Percentiles rank a stretch among this genome's conserved stretches.
Conservation (phyloP, 148 eudicot genomes). For the Talinum fruticosum region DNA sequence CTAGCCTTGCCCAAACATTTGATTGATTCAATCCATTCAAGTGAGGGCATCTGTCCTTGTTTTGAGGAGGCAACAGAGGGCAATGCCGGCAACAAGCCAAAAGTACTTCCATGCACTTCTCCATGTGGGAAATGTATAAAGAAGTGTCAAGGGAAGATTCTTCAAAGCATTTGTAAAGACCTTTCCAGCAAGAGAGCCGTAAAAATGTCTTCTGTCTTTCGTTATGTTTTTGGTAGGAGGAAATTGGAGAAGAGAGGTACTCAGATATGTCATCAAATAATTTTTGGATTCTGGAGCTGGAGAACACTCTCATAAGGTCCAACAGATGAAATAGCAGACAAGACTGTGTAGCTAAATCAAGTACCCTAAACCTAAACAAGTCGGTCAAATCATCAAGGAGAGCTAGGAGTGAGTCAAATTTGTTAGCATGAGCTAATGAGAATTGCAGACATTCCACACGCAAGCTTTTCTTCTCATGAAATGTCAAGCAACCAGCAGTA, state of each 20-base stretch:
- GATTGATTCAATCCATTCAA: constrained; percentile 67
- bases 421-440: constrained; percentile 62
- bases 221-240: constrained; percentile 35
- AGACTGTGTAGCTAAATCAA: constrained; percentile 64
- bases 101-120: constrained; percentile 73
- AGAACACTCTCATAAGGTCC: constrained; percentile 59
- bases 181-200: constrained; percentile 75
- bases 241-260: constrained; percentile 47
- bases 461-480: constrained; percentile 42
- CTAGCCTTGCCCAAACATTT: constrained; percentile 74
- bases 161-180: constrained; percentile 48
- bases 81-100: constrained; percentile 45
- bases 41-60: constrained; percentile 21
- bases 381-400: constrained; percentile 82
- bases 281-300: constrained; percentile 64
- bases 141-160: constrained; percentile 41
- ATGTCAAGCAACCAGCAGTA: constrained; percentile 29
- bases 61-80: constrained; percentile 28
- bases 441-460: constrained; percentile 72
- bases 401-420: constrained; percentile 54
- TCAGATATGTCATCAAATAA: constrained; percentile 62
- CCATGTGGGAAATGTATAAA: constrained; percentile 48
- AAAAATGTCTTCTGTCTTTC: constrained; percentile 45
- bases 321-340: constrained; percentile 60
- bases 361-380: constrained; percentile 64